Base-by-base conservation (phyloP, 169 alveolate genomes). In the Neospora caninum region DNA sequence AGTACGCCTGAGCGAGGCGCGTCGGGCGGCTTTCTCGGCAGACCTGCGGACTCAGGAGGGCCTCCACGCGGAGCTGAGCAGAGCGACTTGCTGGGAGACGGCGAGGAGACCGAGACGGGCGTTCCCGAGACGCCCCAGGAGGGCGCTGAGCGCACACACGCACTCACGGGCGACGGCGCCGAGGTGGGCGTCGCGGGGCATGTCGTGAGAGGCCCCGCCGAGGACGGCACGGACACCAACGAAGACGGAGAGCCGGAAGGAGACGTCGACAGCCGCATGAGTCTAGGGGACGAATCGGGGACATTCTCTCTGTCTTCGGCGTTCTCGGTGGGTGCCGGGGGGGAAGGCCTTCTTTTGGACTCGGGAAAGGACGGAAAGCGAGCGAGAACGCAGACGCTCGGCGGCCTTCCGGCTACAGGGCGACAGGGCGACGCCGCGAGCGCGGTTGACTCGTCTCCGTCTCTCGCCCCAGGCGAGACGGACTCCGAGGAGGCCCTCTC, bases 401-500 rank as follows among this genome's bases (percentile, higher is more conserved):
- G 7, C n/a, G 84, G 6, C 36, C 41, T n/a, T 69, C 41, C 80
- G 31, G 80, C 25, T 58, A 25, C 70, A 16, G 58, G 58, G 58
- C 58, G 58, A 7, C 58, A 49, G 22, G 58, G 18, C 27, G 7
- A 7, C 73, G n/a, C 73, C 25, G 73, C 7, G 86, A 29, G n/a
- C 20, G 45, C 86, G 27, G 86, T 2, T 10, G 86, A 78, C 45
- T 78, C 86, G 49, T 78, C 86, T 7, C 86, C 86, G 4, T 78
- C 86, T 20, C 86, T 78, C 39, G 86, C 86, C 45, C 86, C 86
- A 18, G 45, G 45, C 43, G 86, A 78, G 45, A 10, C 86, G 4
- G 73, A 64, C 34, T 16, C 34, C 73, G 73, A 64, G 73, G 73
- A 64, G 73, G 31, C 73, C 4, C 73, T 64, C 20, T 16, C n/a